Conservation (phyloP, 176 grass and related monocot genomes). For the Musa itinerans region DNA sequence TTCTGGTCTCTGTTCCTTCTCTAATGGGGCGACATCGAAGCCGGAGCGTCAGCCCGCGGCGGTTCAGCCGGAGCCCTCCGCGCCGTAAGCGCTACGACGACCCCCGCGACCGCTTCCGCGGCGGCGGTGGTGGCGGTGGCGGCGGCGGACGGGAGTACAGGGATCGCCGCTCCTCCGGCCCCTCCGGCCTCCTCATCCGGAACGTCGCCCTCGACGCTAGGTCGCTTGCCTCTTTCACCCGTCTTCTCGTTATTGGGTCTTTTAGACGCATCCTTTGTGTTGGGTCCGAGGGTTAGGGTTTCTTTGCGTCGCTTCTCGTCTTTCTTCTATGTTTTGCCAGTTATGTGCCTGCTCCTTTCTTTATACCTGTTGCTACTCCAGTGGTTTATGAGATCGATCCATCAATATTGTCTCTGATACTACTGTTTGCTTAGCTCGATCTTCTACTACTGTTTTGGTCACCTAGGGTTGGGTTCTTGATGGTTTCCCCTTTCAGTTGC, state of each 20-base stretch:
- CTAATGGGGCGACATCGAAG: constrained; percentile 39
- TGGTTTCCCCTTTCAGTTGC: background rate
- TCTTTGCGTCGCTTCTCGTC: background rate
- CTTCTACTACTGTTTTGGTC: background rate
- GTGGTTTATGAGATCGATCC: too few species aligned
- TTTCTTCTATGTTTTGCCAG: too few species aligned
- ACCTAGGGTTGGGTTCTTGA: background rate
- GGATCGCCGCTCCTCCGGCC: constrained; percentile 30
- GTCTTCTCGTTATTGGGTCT: background rate
- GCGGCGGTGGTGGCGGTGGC: constrained; percentile 4
- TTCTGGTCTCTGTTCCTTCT: background rate
- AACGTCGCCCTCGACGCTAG: constrained; percentile 60
- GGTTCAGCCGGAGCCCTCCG: constrained; percentile 48
- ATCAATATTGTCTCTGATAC: too few species aligned
- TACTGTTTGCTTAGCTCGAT: too few species aligned
- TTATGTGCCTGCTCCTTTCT: too few species aligned
- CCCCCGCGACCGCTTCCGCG: constrained; percentile 35
- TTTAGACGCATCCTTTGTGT: background rate
- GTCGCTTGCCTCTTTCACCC: constrained; percentile 5
- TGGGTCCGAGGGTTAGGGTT: background rate
- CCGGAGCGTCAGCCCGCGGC: constrained; percentile 35
- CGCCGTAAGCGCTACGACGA: constrained; percentile 44
- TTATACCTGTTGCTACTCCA: too few species aligned
- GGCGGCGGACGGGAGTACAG: constrained; percentile 14
- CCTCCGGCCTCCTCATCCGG: constrained; percentile 54